These are phyloP conservation scores for Pisolithus microcarpus DNA, from an alignment of 768 basidiomycete species.

Conservation along the genomic window DNA sequence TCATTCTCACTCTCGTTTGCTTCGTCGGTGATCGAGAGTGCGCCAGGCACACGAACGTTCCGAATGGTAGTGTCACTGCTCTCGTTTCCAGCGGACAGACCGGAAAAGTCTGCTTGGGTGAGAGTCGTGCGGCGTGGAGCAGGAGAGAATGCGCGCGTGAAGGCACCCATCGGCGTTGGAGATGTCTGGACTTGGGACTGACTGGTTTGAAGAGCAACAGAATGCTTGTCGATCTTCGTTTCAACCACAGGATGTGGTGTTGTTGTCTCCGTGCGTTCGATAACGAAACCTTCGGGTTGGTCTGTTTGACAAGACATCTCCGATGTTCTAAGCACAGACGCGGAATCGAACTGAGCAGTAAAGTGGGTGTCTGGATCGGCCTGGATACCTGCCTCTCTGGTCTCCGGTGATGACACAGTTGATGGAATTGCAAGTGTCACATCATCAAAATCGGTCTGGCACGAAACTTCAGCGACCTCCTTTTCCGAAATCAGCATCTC, in stretches of 20 bases:
- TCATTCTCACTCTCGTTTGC: constrained; percentile 34
- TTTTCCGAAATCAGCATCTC: constrained; percentile 28
- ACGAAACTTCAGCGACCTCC: constrained; percentile 55
- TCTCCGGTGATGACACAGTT: constrained; percentile 17
- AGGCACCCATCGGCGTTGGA: constrained; percentile 20
- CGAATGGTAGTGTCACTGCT: constrained; percentile 32
- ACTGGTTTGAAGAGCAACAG: too few relatives aligned
- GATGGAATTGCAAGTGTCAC: constrained; percentile 23
- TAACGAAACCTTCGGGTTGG: constrained; percentile 20
- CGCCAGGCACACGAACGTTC: constrained; percentile 13
- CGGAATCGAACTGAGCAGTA: constrained; percentile 8
- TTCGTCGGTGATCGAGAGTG: constrained; percentile 15
- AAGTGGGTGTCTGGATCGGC: constrained; percentile 22
- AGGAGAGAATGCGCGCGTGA: constrained; percentile 17
- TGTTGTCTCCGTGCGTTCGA: constrained; percentile 39
- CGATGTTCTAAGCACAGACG: constrained; percentile 12
- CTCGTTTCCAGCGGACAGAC: constrained; percentile 29
- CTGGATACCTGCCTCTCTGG: constrained; percentile 37
- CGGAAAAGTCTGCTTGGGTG: constrained; percentile 39
- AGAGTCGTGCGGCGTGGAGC: constrained; percentile 37
- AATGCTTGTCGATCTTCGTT: constrained; percentile 15
- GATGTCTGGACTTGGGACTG: constrained; percentile 31
- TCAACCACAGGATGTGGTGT: constrained; percentile 39
- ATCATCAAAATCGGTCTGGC: constrained; percentile 53
- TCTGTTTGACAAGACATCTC: constrained; percentile 47